Conservation (phyloP, 148 eudicot species). For the Rheum nobile region DNA sequence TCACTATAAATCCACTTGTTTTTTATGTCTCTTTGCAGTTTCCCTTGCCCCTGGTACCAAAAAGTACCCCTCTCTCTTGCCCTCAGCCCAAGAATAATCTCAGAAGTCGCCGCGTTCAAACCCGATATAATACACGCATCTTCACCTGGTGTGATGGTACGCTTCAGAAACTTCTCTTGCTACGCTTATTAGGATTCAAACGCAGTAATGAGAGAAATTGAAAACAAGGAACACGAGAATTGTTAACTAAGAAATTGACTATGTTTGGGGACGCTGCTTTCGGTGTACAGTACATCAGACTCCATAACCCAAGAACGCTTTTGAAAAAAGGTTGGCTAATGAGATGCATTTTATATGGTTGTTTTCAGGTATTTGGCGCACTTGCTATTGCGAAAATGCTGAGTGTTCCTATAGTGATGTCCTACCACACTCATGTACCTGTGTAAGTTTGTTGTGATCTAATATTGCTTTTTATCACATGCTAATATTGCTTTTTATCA, state of each 20-base stretch:
- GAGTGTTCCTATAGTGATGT: slow-evolving; percentile 87
- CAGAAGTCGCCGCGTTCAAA: slow-evolving; percentile 77
- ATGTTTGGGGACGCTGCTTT: too few species aligned
- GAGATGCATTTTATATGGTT: not conserved
- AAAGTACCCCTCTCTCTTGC: slow-evolving; percentile 95
- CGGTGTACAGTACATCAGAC: too few species aligned
- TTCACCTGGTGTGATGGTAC: slow-evolving; percentile 92
- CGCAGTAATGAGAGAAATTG: too few species aligned
- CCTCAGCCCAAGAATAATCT: slow-evolving; percentile 91
- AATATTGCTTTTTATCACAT: too few species aligned
- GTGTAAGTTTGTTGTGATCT: slow-evolving; percentile 43
- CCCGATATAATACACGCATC: slow-evolving; percentile 96
- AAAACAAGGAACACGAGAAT: too few species aligned
- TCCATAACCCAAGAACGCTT: too few species aligned
- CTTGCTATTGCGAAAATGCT: slow-evolving; percentile 82
- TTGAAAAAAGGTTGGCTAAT: not conserved
- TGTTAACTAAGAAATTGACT: too few species aligned
- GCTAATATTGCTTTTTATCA: slow-evolving; percentile 7
- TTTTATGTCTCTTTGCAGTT: slow-evolving; percentile 33
- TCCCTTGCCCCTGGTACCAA: slow-evolving; percentile 83
- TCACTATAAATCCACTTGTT: not conserved
- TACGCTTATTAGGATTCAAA: too few species aligned
- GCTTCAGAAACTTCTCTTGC: not conserved
- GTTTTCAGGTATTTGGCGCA: slow-evolving; percentile 77
- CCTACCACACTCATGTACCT: slow-evolving; percentile 96